These are phyloP conservation scores for Diplodia corticola DNA, from an alignment of 2,329 filamentous ascomycete species.

Conservation along the genomic window DNA sequence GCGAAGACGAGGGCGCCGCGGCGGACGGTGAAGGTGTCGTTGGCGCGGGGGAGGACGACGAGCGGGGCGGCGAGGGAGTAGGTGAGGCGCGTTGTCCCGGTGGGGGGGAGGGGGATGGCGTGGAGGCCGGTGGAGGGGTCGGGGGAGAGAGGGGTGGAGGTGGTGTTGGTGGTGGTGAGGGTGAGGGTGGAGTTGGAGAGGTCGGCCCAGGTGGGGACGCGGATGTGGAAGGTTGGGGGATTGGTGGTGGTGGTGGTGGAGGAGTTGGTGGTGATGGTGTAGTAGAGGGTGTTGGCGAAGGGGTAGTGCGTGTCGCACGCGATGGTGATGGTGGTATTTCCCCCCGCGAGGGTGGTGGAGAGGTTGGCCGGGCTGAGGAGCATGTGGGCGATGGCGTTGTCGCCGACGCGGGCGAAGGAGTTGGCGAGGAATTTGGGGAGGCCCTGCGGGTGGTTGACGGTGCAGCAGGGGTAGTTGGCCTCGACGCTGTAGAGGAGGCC, in stretches of 20 bases:
- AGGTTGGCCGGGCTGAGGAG: constrained; percentile 51
- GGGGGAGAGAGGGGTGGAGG: constrained; percentile 30
- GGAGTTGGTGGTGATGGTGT: constrained; percentile 40
- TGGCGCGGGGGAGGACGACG: constrained; percentile 31
- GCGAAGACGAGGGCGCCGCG: constrained; percentile 42
- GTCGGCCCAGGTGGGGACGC: constrained; percentile 49
- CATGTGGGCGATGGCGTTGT: constrained; percentile 51
- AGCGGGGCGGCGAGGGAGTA: constrained; percentile 38
- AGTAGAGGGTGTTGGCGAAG: constrained; percentile 44
- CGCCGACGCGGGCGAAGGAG: constrained; percentile 47
- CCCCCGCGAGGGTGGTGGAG: constrained; percentile 35
- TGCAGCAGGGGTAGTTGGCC: constrained; percentile 56
- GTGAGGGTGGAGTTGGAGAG: constrained; percentile 20
- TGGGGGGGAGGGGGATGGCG: constrained; percentile 35
- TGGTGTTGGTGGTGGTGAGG: constrained; percentile 20
- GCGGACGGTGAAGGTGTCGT: constrained; percentile 41
- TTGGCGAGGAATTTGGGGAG: constrained; percentile 55
- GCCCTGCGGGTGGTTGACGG: constrained; percentile 60
- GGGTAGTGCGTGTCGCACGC: constrained; percentile 54
- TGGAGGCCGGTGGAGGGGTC: constrained; percentile 43
- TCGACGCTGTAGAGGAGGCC: constrained; percentile 55
- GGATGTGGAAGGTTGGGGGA: constrained; percentile 43
- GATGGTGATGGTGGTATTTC: constrained; percentile 46
- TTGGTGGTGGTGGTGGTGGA: constrained; percentile 39
- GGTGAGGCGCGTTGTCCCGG: constrained; percentile 37